Percentiles rank a stretch among this genome's conserved stretches.
Evolutionary conservation across 345 rosid species (phyloP).

Genomic region (Angophora floribunda): DNA sequence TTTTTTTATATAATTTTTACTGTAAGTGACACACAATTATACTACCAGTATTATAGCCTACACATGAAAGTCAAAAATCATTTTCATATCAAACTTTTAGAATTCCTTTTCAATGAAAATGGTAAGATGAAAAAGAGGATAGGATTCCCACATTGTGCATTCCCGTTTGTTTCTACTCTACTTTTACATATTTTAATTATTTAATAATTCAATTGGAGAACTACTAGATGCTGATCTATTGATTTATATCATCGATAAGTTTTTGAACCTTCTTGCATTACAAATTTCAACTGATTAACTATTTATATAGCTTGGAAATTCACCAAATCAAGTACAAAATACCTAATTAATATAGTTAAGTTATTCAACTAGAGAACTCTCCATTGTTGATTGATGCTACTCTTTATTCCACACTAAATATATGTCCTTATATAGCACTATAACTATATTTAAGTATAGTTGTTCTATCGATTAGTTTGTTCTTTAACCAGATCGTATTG

Average conservation of each 20-base stretch:
- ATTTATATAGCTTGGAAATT: neutral
- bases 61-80: neutral
- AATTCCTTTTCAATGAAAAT: neutral
- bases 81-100: neutral
- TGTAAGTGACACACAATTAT: neutral
- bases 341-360: neutral
- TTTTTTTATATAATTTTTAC: too few species aligned
- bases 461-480: neutral
- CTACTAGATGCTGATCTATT: neutral
- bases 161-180: too few species aligned
- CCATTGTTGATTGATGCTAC: neutral
- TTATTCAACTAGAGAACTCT: neutral
- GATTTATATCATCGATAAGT: fast-evolving
- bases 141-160: too few species aligned
- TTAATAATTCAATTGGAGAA: neutral
- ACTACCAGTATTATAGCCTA: neutral
- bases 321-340: neutral
- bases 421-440: neutral
- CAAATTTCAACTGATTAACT: neutral
- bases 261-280: neutral
- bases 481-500: neutral
- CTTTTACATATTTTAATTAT: too few species aligned
- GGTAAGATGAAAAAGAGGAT: neutral
- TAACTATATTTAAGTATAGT: neutral
- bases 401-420: neutral